These are phyloP conservation scores for Fusarium chuoi DNA, from an alignment of 2,329 filamentous ascomycete genomes.

Conservation along the genomic window DNA sequence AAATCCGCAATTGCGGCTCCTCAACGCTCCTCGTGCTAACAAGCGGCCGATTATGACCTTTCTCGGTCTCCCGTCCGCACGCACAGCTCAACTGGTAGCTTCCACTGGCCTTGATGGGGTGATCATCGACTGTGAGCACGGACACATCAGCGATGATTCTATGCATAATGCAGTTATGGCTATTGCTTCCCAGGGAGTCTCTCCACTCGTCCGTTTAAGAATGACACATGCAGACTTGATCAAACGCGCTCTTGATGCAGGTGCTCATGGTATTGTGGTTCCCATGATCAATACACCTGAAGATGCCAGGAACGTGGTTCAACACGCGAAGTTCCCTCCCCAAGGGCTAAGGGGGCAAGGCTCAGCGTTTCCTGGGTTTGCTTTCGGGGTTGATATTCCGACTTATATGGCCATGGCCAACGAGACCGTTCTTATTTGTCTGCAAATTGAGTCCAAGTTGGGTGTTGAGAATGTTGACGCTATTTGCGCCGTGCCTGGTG, in stretches of 20 bases:
- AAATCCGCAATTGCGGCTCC: background rate
- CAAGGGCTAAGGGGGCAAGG: background rate
- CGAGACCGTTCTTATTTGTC: background rate
- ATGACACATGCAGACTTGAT: background rate
- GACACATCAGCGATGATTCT: conserved; percentile 9
- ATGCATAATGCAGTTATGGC: conserved; percentile 18
- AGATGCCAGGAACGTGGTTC: background rate
- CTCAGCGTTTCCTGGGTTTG: background rate
- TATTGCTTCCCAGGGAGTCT: conserved; percentile 7
- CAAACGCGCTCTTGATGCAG: background rate
- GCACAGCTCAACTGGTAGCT: background rate
- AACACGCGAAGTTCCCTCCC: background rate
- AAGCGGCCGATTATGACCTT: background rate
- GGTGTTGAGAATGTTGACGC: background rate
- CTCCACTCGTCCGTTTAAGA: background rate
- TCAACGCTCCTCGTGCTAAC: background rate
- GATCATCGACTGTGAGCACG: conserved; percentile 38
- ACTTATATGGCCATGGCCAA: background rate
- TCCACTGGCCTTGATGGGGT: background rate
- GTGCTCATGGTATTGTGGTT: background rate
- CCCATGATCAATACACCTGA: background rate
- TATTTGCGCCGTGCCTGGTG: background rate
- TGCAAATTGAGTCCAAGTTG: background rate
- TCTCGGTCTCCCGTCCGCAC: background rate
- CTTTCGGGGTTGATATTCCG: background rate